Evolutionary conservation across 441 rosid species (phyloP).

Genomic region (Gossypium trilobum): DNA sequence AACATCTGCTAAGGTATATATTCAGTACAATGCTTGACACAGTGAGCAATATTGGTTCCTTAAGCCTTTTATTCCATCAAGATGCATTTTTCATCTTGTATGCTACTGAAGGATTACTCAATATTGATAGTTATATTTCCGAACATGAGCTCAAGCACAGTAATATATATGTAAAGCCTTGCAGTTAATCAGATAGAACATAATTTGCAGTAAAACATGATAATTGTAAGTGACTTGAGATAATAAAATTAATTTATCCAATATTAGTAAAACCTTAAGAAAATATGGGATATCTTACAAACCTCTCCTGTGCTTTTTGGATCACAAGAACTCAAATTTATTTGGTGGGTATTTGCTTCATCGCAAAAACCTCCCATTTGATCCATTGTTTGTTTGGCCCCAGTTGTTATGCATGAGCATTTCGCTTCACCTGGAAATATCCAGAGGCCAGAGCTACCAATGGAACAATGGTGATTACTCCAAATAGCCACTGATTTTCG

Average conservation of each 20-base stretch:
- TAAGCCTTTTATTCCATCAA: neutral
- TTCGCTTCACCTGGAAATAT: constrained; percentile 54
- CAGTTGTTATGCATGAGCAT: constrained; percentile 36
- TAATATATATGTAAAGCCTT: neutral
- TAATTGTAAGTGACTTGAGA: neutral
- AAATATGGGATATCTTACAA: constrained; percentile 8
- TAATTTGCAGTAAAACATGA: neutral
- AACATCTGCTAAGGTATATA: neutral
- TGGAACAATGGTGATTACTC: constrained; percentile 25
- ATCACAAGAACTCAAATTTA: constrained; percentile 18
- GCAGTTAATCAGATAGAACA: neutral
- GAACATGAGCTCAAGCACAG: neutral
- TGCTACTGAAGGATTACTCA: neutral
- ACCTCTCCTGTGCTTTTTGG: constrained; percentile 39
- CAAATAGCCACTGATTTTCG: constrained; percentile 9
- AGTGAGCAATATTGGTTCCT: neutral
- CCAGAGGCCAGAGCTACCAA: constrained; percentile 50
- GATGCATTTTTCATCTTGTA: neutral
- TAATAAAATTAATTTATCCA: neutral
- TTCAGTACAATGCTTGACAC: neutral
- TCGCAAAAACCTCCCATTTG: constrained; percentile 22
- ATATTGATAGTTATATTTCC: neutral
- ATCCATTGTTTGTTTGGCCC: constrained; percentile 32
- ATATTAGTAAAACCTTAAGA: constrained; percentile 8
- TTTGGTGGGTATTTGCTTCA: constrained; percentile 15